Evolutionary conservation across 768 basidiomycete species (phyloP), one percentile per base, ranked within the genome.

Genomic region (Leccinellum rugosiceps): DNA sequence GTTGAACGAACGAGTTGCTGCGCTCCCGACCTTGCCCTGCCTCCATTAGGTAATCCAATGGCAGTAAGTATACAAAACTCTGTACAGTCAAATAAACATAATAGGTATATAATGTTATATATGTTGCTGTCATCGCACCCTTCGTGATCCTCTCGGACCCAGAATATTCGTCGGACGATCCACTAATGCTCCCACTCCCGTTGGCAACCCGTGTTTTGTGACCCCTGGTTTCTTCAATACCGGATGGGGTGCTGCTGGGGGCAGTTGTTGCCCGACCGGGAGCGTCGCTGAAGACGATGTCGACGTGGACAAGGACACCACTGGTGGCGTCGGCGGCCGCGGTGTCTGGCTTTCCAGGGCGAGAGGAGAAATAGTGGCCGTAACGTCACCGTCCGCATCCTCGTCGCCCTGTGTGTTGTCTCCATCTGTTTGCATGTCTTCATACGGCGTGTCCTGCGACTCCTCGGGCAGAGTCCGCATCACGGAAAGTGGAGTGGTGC

Each of bases 401-500:
- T 56, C 60, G 23, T 52, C 57, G 8, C 6, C 44, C n/a, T 43
- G 55, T 3, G 65, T 66, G 4, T 70, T 67, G 5, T 70, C 72
- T 14, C 63, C 70, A 28, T 72, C 66, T 17, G 51, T 56, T 43
- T 56, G 30, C 25, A 32, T 21, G 17, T 55, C 56, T 11, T 65
- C 64, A 38, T 70, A 61, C 19, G 50, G 58, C 23, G 44, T 43
- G 4, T 55, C 65, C 8, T 61, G 65, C n/a, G 52, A 58, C 32
- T 65, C 71, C 7, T 69, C 77, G 2, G 75, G 70, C 23, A 76
- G 58, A 28, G 69, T 70, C 11, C 72, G 69, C 55, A 74, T 70
- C 50, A 77, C 73, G 13, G 75, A 76, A 17, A 75, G 56, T 58
- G 78, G 76, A 1, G 74, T 76, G 47, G 75, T 73, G 46, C 70